phyloP scores from a whole-genome alignment of 2,329 filamentous ascomycete species.

The Sclerotinia sclerotiorum region DNA sequence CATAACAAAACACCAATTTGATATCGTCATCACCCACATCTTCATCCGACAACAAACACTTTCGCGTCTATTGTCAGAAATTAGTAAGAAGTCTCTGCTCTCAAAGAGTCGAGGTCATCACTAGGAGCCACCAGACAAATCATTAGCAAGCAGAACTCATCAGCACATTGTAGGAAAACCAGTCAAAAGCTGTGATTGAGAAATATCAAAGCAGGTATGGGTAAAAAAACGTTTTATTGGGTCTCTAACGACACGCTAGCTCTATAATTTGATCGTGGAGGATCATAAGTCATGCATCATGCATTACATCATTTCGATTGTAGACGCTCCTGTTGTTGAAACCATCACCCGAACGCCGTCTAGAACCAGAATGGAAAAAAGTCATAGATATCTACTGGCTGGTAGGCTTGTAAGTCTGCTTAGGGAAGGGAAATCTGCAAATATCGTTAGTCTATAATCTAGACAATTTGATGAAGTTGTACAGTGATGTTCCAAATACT shows the following conservation, averaged over 20 bases:
- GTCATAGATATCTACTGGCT: conserved; percentile 30
- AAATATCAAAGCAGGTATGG: conserved; percentile 5
- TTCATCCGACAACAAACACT: conserved; percentile 26
- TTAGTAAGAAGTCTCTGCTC: conserved; percentile 8
- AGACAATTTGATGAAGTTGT: conserved; percentile 15
- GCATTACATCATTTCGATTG: conserved; percentile 36
- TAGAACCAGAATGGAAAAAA: conserved; percentile 43
- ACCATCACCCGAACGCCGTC: conserved; percentile 51
- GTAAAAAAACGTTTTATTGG: conserved; percentile 29
- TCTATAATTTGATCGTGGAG: conserved; percentile 42
- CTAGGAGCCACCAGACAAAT: neutral
- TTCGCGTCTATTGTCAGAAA: conserved; percentile 2
- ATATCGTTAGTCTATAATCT: conserved; percentile 32
- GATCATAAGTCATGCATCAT: conserved; percentile 36
- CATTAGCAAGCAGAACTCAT: neutral
- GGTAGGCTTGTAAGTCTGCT: conserved; percentile 67
- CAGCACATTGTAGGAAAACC: conserved; percentile 19
- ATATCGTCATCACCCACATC: neutral
- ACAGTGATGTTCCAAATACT: neutral
- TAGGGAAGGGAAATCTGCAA: conserved; percentile 74
- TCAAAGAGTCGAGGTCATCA: conserved; percentile 5
- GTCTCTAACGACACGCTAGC: conserved; percentile 31
- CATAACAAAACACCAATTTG: neutral
- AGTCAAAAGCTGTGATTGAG: conserved; percentile 18
- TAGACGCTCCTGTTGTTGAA: conserved; percentile 53